Base-by-base conservation (phyloP, 768 basidiomycete genomes). In the Vararia minispora region DNA sequence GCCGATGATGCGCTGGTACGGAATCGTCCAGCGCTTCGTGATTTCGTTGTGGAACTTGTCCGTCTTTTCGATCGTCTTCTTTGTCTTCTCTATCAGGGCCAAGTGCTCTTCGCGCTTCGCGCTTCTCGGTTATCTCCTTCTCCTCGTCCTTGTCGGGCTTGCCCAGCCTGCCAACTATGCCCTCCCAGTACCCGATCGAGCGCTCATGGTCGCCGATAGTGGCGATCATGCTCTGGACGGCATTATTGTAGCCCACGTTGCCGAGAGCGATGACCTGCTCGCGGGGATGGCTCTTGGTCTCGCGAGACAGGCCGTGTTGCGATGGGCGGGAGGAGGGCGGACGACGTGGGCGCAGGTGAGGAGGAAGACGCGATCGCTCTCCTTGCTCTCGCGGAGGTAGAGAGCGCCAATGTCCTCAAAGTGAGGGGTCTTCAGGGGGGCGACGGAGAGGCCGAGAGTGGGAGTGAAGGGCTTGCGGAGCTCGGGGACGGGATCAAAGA, bases 341-440 rank as follows among this genome's bases (percentile, higher is more conserved):
- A 51, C 57, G 37, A 64, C 62, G 45, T 64, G 64, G 35, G 50
- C 50, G 46, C 37, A 39, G 33, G 62, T 63, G 32, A 62, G 46
- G 40, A 56, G 18, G 40, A 48, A 20, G 42, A 54, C 45, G 35
- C 51, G 50, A 16, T 55, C 40, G 45, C 48, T 41, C n/a, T 54
- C 43, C 3, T 31, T 45, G 44, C 44, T 45, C 26, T 42, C 35
- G 46, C 53, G 53, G 49, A 58, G 39, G 51, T 52, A 65, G 35
- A 64, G 48, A 33, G 42, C 50, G 33, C 51, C 58, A 2, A 64
- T 64, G 43, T 62, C 61, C 45, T 62, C 64, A 28, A 34, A 54
- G 40, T 58, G 20, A 33, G 63, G 58, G 3, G 25, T 35, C 43
- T 51, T 55, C 8, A 40, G 44, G 17, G 58, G 50, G 16, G 64